These are phyloP conservation scores for Suillus discolor DNA, from an alignment of 768 basidiomycete species.

Conservation along the genomic window DNA sequence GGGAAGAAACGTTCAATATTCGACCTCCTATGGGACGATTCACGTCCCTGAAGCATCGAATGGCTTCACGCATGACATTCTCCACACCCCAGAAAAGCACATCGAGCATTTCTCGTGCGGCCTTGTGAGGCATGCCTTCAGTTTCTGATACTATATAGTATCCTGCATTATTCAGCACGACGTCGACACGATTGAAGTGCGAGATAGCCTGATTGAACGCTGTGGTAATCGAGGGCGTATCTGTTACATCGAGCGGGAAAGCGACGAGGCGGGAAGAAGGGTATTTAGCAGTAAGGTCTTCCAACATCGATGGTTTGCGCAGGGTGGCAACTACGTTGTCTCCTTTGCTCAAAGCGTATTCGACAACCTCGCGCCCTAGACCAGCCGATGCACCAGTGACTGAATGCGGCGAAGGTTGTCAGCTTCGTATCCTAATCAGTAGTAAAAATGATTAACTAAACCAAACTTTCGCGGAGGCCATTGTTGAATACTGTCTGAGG, in stretches of 20 bases:
- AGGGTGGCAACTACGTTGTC: slow-evolving; percentile 48
- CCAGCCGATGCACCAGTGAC: slow-evolving; percentile 47
- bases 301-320: slow-evolving; percentile 40
- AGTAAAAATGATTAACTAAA: slow-evolving; percentile 19
- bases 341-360: slow-evolving; percentile 37
- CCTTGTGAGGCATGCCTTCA: slow-evolving; percentile 81
- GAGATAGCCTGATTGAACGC: slow-evolving; percentile 39
- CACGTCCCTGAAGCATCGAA: slow-evolving; percentile 38
- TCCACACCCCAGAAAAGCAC: slow-evolving; percentile 36
- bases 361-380: slow-evolving; percentile 39
- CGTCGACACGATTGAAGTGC: slow-evolving; percentile 43
- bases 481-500: slow-evolving; percentile 8
- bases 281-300: slow-evolving; percentile 33
- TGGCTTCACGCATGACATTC: slow-evolving; percentile 34
- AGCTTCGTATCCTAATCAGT: neutral
- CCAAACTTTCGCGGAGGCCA: slow-evolving; percentile 22
- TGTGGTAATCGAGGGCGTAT: slow-evolving; percentile 30
- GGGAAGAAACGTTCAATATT: slow-evolving; percentile 36
- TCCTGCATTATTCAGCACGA: slow-evolving; percentile 49
- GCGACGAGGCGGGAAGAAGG: slow-evolving; percentile 37
- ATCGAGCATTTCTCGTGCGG: slow-evolving; percentile 62
- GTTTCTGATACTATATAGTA: slow-evolving; percentile 52
- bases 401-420: slow-evolving; percentile 14
- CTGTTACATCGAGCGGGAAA: slow-evolving; percentile 45
- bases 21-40: slow-evolving; percentile 38